A percentile compares a stretch with the other conserved stretches of the same genome.
Conservation (phyloP, 345 rosid species). For the Tarenaya hassleriana region DNA sequence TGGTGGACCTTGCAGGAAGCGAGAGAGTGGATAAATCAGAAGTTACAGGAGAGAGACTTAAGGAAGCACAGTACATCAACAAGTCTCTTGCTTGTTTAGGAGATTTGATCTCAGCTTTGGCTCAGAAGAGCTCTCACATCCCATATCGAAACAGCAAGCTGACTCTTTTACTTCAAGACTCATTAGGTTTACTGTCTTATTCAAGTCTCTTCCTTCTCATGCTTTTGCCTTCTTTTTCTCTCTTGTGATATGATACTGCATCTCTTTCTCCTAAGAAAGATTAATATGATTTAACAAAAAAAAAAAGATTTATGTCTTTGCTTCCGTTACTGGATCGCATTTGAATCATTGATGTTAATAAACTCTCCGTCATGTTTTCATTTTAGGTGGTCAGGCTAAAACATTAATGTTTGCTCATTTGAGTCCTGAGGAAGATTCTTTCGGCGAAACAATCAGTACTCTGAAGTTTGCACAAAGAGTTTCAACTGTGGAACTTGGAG, state of each 20-base stretch:
- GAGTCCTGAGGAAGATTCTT: slow-evolving; percentile 82
- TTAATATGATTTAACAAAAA: no score
- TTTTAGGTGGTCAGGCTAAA: slow-evolving; percentile 77
- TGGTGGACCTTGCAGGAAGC: slow-evolving; percentile 98
- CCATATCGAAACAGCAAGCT: slow-evolving; percentile 98
- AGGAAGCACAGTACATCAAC: slow-evolving; percentile 87
- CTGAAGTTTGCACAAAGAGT: slow-evolving; percentile 88
- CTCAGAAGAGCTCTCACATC: slow-evolving; percentile 79
- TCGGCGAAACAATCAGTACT: slow-evolving; percentile 76
- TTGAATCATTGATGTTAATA: not conserved
- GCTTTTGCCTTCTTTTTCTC: no score
- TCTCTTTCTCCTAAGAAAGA: no score
- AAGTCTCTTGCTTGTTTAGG: slow-evolving; percentile 92
- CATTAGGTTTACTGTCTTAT: slow-evolving; percentile 49
- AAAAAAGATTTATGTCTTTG: no score
- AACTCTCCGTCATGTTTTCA: slow-evolving; percentile 5
- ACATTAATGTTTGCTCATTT: slow-evolving; percentile 91
- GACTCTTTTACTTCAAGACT: slow-evolving; percentile 87
- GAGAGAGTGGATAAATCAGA: slow-evolving; percentile 92
- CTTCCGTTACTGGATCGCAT: not conserved
- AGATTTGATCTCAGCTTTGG: slow-evolving; percentile 85
- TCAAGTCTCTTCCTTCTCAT: not conserved
- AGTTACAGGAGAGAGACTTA: slow-evolving; percentile 88
- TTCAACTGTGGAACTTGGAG: slow-evolving; percentile 75
- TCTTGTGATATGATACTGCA: no score